These are phyloP conservation scores for Podospora comata DNA, from an alignment of 495 filamentous ascomycete species.

Conservation along the genomic window DNA sequence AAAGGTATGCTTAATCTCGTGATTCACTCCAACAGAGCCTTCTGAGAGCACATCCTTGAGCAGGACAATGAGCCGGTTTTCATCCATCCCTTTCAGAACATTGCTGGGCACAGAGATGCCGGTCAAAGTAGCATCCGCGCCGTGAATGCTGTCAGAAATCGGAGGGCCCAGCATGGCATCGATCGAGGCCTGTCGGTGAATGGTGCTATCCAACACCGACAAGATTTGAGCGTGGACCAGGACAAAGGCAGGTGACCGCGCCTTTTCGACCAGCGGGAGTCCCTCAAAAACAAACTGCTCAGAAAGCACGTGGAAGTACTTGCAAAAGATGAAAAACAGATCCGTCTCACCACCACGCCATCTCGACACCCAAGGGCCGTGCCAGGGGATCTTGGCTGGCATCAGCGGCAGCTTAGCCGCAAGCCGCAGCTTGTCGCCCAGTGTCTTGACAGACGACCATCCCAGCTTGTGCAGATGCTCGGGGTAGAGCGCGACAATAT, in stretches of 20 bases:
- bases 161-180: conserved; percentile 56
- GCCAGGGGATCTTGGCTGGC: conserved; percentile 73
- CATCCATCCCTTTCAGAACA: conserved; percentile 77
- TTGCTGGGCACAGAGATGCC: conserved; percentile 53
- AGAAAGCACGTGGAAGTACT: conserved; percentile 80
- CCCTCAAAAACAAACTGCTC: conserved; percentile 73
- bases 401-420: conserved; percentile 66
- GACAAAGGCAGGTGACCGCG: conserved; percentile 75
- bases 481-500: conserved; percentile 71
- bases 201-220: conserved; percentile 74
- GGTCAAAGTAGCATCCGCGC: conserved; percentile 68
- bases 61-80: conserved; percentile 85
- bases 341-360: conserved; percentile 92
- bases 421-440: conserved; percentile 63
- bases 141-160: conserved; percentile 75
- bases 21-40: conserved; percentile 48
- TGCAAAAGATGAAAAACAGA: conserved; percentile 90
- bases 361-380: conserved; percentile 77
- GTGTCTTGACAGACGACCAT: conserved; percentile 63
- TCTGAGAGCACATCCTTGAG: conserved; percentile 82
- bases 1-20: conserved; percentile 62
- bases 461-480: conserved; percentile 63
- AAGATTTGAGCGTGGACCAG: conserved; percentile 85
- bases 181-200: conserved; percentile 64
- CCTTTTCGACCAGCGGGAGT: conserved; percentile 56